Percentiles rank a stretch among this genome's conserved stretches.
Conservation (phyloP, 805 yeast genomes). For the Millerozyma acaciae region DNA sequence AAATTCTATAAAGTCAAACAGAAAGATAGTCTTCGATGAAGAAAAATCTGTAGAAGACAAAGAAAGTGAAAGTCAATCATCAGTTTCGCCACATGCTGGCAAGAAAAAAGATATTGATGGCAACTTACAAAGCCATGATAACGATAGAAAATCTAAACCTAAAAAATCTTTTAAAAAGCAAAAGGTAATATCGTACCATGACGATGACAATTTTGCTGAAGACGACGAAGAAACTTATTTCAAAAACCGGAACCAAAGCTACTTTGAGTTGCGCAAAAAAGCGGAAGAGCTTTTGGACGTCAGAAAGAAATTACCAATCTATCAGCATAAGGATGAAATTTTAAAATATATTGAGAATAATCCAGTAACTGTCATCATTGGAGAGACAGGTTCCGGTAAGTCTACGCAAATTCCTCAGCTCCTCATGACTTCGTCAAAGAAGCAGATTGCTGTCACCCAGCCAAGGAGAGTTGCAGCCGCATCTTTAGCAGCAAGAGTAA, state of each 20-base stretch:
- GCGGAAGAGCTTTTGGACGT: constrained; percentile 44
- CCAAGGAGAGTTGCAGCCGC: constrained; percentile 98
- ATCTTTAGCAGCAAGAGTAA: constrained; percentile 86
- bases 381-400: constrained; percentile 98
- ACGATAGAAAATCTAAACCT: constrained; percentile 1
- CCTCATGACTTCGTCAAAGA: constrained; percentile 50
- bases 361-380: constrained; percentile 78
- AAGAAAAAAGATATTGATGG: neutral
- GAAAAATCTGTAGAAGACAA: no score
- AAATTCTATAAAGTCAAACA: no score
- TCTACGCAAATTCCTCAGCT: constrained; percentile 97
- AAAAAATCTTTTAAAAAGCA: constrained; percentile 10
- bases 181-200: constrained; percentile 28
- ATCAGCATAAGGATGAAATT: constrained; percentile 62
- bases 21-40: no score
- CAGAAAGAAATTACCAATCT: constrained; percentile 70
- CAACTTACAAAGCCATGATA: neutral
- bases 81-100: no score
- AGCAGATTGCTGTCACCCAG: constrained; percentile 85
- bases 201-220: constrained; percentile 23
- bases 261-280: constrained; percentile 31
- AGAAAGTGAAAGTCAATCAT: neutral
- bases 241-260: constrained; percentile 4
- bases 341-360: constrained; percentile 49
- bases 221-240: constrained; percentile 6